Evolutionary conservation across 768 basidiomycete species (phyloP).

Genomic region (Serendipita sp.): DNA sequence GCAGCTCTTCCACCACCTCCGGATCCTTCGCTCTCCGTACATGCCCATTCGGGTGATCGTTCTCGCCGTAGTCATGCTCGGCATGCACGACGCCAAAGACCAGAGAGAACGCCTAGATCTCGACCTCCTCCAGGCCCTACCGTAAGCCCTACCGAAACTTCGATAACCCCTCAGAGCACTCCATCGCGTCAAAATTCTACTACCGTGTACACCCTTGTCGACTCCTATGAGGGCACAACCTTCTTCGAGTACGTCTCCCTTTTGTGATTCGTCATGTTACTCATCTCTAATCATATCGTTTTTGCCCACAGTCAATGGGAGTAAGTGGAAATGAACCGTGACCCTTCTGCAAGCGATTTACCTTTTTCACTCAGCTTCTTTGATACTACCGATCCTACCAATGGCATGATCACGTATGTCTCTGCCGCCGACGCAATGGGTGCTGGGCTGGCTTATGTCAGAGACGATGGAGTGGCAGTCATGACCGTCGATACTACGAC

Average conservation of each 20-base stretch:
- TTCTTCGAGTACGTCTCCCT: constrained; percentile 41
- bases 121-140: not conserved
- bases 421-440: constrained; percentile 29
- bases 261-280: not conserved
- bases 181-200: not conserved
- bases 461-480: constrained; percentile 38
- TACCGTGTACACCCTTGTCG: constrained; percentile 21
- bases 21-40: not conserved
- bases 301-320: too few relatives aligned
- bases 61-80: not conserved
- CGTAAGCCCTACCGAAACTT: not conserved
- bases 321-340: not conserved
- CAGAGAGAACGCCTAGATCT: not conserved
- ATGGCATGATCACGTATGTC: constrained; percentile 51
- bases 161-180: not conserved
- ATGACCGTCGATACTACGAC: constrained; percentile 48
- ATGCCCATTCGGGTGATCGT: not conserved
- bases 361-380: constrained; percentile 28
- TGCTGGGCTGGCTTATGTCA: constrained; percentile 45
- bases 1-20: not conserved
- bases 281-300: not conserved
- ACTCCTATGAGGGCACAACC: constrained; percentile 32
- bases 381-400: constrained; percentile 45
- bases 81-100: not conserved
- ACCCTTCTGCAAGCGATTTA: constrained; percentile 24